These are phyloP conservation scores for Epichloe sibirici DNA, from an alignment of 2,329 filamentous ascomycete genomes.

Conservation along the genomic window DNA sequence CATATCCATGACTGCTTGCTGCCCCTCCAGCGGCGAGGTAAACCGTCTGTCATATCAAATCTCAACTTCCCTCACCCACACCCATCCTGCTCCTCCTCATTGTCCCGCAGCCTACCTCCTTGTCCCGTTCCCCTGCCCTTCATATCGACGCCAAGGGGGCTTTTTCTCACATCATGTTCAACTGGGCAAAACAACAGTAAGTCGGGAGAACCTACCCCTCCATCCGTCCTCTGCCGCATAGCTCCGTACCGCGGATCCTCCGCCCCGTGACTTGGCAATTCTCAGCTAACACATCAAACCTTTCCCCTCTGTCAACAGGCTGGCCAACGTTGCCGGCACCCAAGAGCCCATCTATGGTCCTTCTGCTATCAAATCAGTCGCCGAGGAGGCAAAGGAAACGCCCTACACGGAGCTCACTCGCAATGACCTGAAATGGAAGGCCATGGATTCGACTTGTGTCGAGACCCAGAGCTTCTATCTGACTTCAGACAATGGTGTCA, in stretches of 20 bases:
- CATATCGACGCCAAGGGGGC: neutral
- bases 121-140: neutral
- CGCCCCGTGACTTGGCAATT: conserved; percentile 1
- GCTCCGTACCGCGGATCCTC: neutral
- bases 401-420: conserved; percentile 71
- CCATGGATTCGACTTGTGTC: conserved; percentile 72
- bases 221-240: neutral
- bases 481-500: conserved; percentile 61
- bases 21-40: neutral
- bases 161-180: conserved; percentile 55
- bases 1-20: neutral
- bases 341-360: conserved; percentile 94
- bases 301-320: conserved; percentile 26
- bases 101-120: neutral
- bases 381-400: conserved; percentile 62
- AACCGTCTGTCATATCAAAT: neutral
- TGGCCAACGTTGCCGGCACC: conserved; percentile 79
- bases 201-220: conserved; percentile 19
- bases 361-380: conserved; percentile 73
- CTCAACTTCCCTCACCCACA: neutral
- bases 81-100: neutral
- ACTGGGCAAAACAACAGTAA: conserved; percentile 89
- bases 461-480: conserved; percentile 96
- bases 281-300: conserved; percentile 3
- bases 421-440: conserved; percentile 72